Evolutionary conservation across 2,329 filamentous ascomycete species (phyloP).

Genomic region (Thelonectria blattea): DNA sequence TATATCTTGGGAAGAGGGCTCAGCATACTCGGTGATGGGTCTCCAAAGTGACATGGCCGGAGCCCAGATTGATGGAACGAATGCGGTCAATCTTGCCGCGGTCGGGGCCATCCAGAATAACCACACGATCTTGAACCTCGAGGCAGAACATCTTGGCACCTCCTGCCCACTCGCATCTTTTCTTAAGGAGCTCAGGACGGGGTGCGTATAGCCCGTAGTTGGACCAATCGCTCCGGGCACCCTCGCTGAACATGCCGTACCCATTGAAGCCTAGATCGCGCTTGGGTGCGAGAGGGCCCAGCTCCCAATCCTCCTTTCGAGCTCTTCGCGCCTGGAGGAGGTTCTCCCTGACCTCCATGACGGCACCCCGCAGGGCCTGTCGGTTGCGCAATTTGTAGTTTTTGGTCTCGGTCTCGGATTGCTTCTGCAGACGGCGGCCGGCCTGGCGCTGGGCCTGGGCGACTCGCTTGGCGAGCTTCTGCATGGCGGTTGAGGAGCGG

Average conservation of each 20-base stretch:
- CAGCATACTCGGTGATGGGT: constrained; percentile 67
- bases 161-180: constrained; percentile 62
- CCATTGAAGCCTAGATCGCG: constrained; percentile 69
- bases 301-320: constrained; percentile 76
- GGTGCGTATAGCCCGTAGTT: constrained; percentile 39
- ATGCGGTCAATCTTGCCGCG: constrained; percentile 86
- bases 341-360: constrained; percentile 44
- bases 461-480: constrained; percentile 72
- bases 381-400: constrained; percentile 41
- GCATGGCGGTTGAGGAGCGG: constrained; percentile 55
- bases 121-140: constrained; percentile 76
- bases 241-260: constrained; percentile 62
- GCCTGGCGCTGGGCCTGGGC: constrained; percentile 71
- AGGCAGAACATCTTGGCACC: constrained; percentile 65
- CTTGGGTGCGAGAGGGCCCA: constrained; percentile 80
- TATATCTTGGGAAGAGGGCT: not conserved
- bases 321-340: constrained; percentile 52
- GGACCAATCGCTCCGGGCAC: constrained; percentile 46
- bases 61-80: constrained; percentile 56
- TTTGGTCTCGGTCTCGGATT: constrained; percentile 40
- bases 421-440: constrained; percentile 53
- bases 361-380: constrained; percentile 40
- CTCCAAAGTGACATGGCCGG: constrained; percentile 66
- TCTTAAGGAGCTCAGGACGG: constrained; percentile 45
- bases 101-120: constrained; percentile 77